Percentiles rank a stretch among this genome's conserved stretches.
Conservation (phyloP, 371 early-diverging fungal genomes). For the Syncephalis plumigaleata region DNA sequence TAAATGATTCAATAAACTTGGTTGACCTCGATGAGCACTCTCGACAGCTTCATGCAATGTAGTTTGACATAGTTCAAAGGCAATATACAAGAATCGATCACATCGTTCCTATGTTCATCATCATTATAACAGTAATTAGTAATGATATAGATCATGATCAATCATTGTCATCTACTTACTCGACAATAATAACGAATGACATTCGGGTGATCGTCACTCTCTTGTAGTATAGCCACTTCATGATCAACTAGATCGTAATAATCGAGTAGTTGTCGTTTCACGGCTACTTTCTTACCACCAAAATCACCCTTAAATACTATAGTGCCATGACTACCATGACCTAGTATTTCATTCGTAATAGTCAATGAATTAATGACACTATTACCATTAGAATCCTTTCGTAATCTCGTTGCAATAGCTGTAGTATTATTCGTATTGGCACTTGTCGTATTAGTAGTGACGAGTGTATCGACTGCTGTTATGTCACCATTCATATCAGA, state of each 20-base stretch:
- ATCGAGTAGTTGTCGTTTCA: slow-evolving; percentile 83
- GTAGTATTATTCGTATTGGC: not conserved
- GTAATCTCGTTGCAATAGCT: not conserved
- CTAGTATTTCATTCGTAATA: slow-evolving; percentile 31
- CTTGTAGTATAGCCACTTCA: slow-evolving; percentile 80
- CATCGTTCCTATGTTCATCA: slow-evolving; percentile 39
- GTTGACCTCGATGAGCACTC: slow-evolving; percentile 12
- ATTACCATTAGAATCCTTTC: slow-evolving; percentile 1
- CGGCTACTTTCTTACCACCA: slow-evolving; percentile 81
- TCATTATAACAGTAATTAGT: slow-evolving; percentile 1
- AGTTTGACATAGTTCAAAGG: slow-evolving; percentile 75
- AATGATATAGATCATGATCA: not conserved
- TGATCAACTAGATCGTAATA: slow-evolving; percentile 88
- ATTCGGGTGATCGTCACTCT: slow-evolving; percentile 90
- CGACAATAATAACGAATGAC: slow-evolving; percentile 85
- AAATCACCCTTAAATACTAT: slow-evolving; percentile 86
- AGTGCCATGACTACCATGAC: slow-evolving; percentile 94
- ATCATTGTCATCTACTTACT: not conserved
- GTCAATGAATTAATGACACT: slow-evolving; percentile 14
- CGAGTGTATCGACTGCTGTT: not conserved
- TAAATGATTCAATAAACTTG: slow-evolving; percentile 14
- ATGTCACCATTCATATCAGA: not conserved
- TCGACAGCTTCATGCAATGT: slow-evolving; percentile 47
- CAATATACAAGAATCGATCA: slow-evolving; percentile 87
- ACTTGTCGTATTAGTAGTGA: not conserved